Base-by-base conservation (phyloP, 768 basidiomycete genomes). In the Pulveroboletus sp. region DNA sequence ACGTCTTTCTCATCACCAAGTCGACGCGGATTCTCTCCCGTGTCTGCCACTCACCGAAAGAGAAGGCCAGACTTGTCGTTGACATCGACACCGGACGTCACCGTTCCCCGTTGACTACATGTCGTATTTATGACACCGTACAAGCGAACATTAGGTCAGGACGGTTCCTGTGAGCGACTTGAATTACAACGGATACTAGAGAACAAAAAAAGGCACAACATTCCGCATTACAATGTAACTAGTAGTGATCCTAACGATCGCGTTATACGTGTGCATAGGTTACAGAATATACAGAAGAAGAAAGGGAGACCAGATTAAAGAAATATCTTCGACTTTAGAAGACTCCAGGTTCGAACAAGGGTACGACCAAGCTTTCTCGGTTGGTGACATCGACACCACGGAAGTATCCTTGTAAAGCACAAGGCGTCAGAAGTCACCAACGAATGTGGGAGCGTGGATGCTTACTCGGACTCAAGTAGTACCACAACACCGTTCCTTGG, bases 401-500 rank as follows among this genome's bases (percentile, higher is more conserved):
- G 59, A 68, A 68, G 50, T 68, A 68, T 26, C 67, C 67, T 67
- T 23, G 24, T 17, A 34, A 17, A 17, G n/a, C n/a, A n/a, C 19
- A 24, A 24, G 4, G 3, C 9, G 41, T 68, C 36, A 63, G 55
- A n/a, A 49, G 10, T 49, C 51, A 24, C 9, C 26, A 42, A 47
- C 19, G 34, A 46, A 19, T 19, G 47, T 26, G 35, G 22, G 43
- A 38, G 27, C 5, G 16, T 12, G 13, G 27, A 47, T 24, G 3
- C 71, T 58, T 53, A 71, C 70, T 65, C 26, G 71, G 71, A 50
- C 70, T 71, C 14, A 71, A 61, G 37, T 71, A 72, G 51, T 71
- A 71, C 70, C 70, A 71, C 45, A 71, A 31, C 14, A 72, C 68
- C 10, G 70, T 71, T 16, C 70, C 70, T 43, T 71, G 70, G 1